Evolutionary conservation across 176 grass and related monocot genomes (phyloP).

Genomic region (Avena atlantica): DNA sequence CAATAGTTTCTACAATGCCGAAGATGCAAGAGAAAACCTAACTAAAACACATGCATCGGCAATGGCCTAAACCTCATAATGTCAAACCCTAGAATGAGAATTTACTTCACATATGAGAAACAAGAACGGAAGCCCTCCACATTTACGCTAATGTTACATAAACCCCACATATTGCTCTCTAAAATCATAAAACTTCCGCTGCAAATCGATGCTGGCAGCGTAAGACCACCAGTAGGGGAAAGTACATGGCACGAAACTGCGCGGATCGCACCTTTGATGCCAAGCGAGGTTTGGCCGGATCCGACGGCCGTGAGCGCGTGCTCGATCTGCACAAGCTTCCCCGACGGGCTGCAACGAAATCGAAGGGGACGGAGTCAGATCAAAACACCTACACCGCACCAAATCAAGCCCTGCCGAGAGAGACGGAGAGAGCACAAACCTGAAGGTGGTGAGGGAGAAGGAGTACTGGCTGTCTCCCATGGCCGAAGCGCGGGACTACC

Average conservation of each 20-base stretch:
- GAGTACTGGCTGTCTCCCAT: conserved; percentile 99
- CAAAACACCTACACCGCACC: not conserved
- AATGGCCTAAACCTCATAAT: not conserved
- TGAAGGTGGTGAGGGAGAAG: conserved; percentile 98
- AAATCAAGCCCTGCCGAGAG: not conserved
- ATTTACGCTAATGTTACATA: not conserved
- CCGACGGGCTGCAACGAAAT: conserved; percentile 76
- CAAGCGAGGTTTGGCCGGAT: conserved; percentile 98
- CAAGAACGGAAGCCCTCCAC: not conserved
- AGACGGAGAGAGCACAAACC: conserved; percentile 41
- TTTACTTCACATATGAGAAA: not conserved
- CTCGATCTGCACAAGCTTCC: conserved; percentile 97
- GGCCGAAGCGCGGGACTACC: not conserved
- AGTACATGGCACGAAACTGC: not conserved
- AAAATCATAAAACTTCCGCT: not conserved
- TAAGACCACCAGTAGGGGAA: not conserved
- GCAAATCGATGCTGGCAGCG: conserved; percentile 7
- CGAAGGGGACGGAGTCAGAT: conserved; percentile 13
- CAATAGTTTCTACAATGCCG: not conserved
- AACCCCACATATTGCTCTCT: not conserved
- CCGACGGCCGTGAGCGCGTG: conserved; percentile 94
- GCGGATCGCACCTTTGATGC: conserved; percentile 80
- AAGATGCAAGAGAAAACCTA: not conserved
- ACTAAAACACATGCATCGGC: not conserved
- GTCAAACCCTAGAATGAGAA: conserved; percentile 4